A percentile compares a stretch with the other conserved stretches of the same genome.
phyloP scores from a whole-genome alignment of 495 filamentous ascomycete genomes.

The Trichoderma virens region DNA sequence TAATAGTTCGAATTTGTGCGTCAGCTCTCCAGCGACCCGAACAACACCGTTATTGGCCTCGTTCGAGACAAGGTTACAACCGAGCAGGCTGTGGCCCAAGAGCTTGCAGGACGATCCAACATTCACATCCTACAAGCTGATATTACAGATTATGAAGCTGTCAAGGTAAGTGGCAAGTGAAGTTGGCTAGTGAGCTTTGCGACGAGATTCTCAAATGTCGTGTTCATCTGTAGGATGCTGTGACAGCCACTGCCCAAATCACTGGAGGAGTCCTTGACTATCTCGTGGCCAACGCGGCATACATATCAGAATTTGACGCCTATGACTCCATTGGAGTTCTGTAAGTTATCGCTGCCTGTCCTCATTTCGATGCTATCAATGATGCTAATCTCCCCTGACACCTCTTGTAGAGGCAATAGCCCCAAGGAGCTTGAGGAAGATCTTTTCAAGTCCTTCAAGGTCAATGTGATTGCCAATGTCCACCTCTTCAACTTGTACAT shows the following conservation, averaged over 20 bases:
- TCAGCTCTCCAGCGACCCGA: conserved; percentile 24
- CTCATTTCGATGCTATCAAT: background rate
- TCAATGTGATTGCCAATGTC: conserved; percentile 42
- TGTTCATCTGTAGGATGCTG: conserved; percentile 20
- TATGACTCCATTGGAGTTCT: background rate
- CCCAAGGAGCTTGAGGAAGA: conserved; percentile 21
- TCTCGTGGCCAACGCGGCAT: conserved; percentile 46
- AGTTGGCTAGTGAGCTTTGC: no score
- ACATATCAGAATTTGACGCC: background rate
- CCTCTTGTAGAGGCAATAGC: conserved; percentile 18
- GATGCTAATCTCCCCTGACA: background rate
- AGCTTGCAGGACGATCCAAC: conserved; percentile 25
- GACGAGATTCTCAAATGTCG: background rate
- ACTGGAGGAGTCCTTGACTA: conserved; percentile 40
- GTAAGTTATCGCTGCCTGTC: background rate
- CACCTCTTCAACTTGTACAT: conserved; percentile 44
- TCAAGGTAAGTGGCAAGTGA: conserved; percentile 14
- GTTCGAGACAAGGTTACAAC: conserved; percentile 26
- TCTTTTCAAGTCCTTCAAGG: conserved; percentile 27
- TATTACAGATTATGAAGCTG: conserved; percentile 30
- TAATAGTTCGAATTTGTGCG: conserved; percentile 22
- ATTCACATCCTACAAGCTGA: conserved; percentile 41
- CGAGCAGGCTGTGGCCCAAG: conserved; percentile 14
- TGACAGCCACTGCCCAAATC: conserved; percentile 23
- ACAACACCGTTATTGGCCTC: conserved; percentile 29